These are phyloP conservation scores for Dioszegia aurantiaca DNA, from an alignment of 768 basidiomycete species.

Conservation along the genomic window DNA sequence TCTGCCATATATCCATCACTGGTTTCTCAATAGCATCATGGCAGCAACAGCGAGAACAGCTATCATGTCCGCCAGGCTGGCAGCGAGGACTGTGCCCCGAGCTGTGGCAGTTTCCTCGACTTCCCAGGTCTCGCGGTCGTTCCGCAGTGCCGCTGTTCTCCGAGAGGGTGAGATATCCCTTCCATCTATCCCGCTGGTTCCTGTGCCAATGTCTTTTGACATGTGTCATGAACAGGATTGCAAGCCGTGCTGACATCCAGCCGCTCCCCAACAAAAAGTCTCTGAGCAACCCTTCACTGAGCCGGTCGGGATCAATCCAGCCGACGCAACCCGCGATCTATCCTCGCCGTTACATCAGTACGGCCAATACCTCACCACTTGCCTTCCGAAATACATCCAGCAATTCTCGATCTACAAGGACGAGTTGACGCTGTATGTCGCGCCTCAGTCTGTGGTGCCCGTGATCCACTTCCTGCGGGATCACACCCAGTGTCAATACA, in stretches of 20 bases:
- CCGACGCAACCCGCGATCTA: slow-evolving; percentile 67
- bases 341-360: slow-evolving; percentile 81
- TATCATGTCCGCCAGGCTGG: slow-evolving; percentile 10
- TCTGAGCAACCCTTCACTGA: slow-evolving; percentile 73
- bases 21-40: too few relatives aligned
- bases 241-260: neutral
- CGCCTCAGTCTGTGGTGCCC: slow-evolving; percentile 75
- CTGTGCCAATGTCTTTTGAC: too few relatives aligned
- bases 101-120: neutral
- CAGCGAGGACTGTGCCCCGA: slow-evolving; percentile 3
- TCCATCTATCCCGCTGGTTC: too few relatives aligned
- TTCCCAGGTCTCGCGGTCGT: slow-evolving; percentile 1
- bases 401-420: slow-evolving; percentile 97
- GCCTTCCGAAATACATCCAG: slow-evolving; percentile 94
- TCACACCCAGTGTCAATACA: slow-evolving; percentile 93
- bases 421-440: slow-evolving; percentile 83
- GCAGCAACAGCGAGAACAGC: slow-evolving; percentile 12
- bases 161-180: slow-evolving; percentile 10
- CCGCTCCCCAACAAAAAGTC: slow-evolving; percentile 26
- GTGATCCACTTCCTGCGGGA: slow-evolving; percentile 89
- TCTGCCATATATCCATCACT: too few relatives aligned
- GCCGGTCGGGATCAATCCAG: slow-evolving; percentile 82
- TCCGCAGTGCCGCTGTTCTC: slow-evolving; percentile 9
- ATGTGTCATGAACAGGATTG: neutral
- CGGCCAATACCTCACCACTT: slow-evolving; percentile 87